These are phyloP conservation scores for Exophiala oligosperma DNA, from an alignment of 2,329 filamentous ascomycete species.

Conservation along the genomic window DNA sequence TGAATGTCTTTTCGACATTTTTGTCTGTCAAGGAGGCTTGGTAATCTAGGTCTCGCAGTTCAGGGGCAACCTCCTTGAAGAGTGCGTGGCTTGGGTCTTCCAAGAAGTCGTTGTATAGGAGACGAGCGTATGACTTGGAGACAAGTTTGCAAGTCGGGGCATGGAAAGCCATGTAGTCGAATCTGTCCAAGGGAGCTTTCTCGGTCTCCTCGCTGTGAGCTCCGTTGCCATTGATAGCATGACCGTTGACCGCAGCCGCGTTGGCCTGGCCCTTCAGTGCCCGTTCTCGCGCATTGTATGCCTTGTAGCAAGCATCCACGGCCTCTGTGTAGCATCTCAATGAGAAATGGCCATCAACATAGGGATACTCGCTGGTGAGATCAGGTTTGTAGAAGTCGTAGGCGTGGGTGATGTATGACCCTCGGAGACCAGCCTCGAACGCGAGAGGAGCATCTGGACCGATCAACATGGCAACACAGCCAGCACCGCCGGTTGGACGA, in stretches of 20 bases:
- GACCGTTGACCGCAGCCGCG: slow-evolving; percentile 32
- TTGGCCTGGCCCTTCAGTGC: slow-evolving; percentile 50
- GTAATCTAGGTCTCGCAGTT: slow-evolving; percentile 77
- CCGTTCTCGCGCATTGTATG: slow-evolving; percentile 73
- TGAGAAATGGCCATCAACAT: slow-evolving; percentile 82
- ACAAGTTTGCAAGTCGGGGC: slow-evolving; percentile 85
- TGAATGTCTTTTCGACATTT: slow-evolving; percentile 82
- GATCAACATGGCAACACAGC: slow-evolving; percentile 75
- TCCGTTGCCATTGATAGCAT: slow-evolving; percentile 48
- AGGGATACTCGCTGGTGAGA: slow-evolving; percentile 81
- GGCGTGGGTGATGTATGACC: slow-evolving; percentile 77
- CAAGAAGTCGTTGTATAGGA: slow-evolving; percentile 85
- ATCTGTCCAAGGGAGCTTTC: slow-evolving; percentile 72
- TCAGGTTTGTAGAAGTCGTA: slow-evolving; percentile 94
- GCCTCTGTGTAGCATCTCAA: slow-evolving; percentile 79
- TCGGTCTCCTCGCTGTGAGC: slow-evolving; percentile 41
- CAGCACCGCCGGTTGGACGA: slow-evolving; percentile 77
- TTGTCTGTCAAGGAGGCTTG: slow-evolving; percentile 78
- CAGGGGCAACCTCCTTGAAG: slow-evolving; percentile 73
- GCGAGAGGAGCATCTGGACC: slow-evolving; percentile 76
- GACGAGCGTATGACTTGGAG: slow-evolving; percentile 77
- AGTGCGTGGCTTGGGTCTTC: slow-evolving; percentile 64
- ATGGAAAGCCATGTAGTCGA: slow-evolving; percentile 83
- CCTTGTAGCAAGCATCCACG: slow-evolving; percentile 77
- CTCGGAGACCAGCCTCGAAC: slow-evolving; percentile 75